Evolutionary conservation across 2,329 filamentous ascomycete genomes (phyloP), one percentile per base, ranked within the genome.

Genomic region (Zymoseptoria pseudotritici): DNA sequence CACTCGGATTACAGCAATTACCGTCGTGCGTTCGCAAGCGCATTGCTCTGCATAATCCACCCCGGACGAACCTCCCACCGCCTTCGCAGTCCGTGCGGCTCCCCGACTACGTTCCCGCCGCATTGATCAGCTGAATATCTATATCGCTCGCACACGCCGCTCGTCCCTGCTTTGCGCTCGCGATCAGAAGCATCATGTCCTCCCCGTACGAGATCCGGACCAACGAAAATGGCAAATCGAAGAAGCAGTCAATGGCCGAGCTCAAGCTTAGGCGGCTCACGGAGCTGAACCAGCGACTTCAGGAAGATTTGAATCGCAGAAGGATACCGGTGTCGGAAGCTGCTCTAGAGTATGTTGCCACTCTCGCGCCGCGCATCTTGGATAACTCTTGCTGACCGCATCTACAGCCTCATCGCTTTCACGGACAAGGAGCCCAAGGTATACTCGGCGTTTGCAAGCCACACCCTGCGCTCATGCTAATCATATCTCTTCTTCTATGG

Each of bases 171-270:
- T 17, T 5, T 29, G 29, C 22, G 22, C 9, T 29, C 58, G 50
- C 50, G 50, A n/a, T 26, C 51, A 21, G 49, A 52, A 50, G 17
- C 50, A 61, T 69, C 66, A 86, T 85, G 82, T 80, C 83, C 70
- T 74, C 82, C 65, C 80, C 84, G 61, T 88, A 87, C 77, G 85
- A 87, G 74, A 80, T 86, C 69, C 83, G 85, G 75, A 82, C 82
- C 62, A 85, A 83, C 67, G 83, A 84, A 68, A 84, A 86, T 73
- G 80, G 82, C 68, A 86, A 84, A 83, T 96, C 92, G 81, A 97
- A 95, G 82, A 97, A 97, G 83, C 94, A 97, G 80, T 96, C 91
- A 75, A 97, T 99, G 90, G 93, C 93, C 69, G 94, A 99, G 76
- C 85, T 99, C 66, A 99, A 99, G 83, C 86, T 97, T 72, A 88